A percentile compares a stretch with the other conserved stretches of the same genome.
phyloP scores from a whole-genome alignment of 2,329 filamentous ascomycete species.

The Exophiala phaeomuriformis region DNA sequence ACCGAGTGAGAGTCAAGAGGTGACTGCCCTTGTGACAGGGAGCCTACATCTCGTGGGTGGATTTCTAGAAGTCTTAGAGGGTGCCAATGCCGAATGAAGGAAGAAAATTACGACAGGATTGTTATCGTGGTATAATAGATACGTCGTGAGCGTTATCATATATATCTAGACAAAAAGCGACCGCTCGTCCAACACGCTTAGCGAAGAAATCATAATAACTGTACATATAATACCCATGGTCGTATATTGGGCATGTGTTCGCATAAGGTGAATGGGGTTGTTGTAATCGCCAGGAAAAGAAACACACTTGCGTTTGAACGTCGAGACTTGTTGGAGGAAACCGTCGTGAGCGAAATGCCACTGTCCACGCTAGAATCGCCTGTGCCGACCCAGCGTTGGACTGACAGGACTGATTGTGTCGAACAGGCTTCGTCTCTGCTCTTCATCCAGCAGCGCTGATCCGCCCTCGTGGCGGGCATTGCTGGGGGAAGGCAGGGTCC shows the following conservation, averaged over 20 bases:
- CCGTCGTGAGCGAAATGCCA: neutral
- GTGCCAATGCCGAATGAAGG: neutral
- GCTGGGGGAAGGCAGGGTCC: constrained; percentile 11
- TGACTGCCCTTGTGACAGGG: constrained; percentile 68
- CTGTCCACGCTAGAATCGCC: neutral
- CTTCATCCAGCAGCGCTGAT: constrained; percentile 2
- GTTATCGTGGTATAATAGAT: neutral
- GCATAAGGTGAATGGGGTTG: too few relatives aligned
- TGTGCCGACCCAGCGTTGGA: constrained; percentile 5
- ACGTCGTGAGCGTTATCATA: too few relatives aligned
- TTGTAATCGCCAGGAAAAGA: too few relatives aligned
- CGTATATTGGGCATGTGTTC: too few relatives aligned
- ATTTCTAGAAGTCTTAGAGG: constrained; percentile 63
- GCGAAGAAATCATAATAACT: neutral
- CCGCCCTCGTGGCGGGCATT: neutral
- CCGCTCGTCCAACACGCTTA: too few relatives aligned
- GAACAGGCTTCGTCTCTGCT: constrained; percentile 12
- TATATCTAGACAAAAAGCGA: too few relatives aligned
- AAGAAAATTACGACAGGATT: neutral
- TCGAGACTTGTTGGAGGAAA: neutral
- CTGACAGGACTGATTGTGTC: constrained; percentile 16
- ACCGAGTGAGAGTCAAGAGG: constrained; percentile 33
- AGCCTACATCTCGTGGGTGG: constrained; percentile 80
- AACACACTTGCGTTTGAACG: too few relatives aligned
- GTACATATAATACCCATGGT: neutral